Conservation (phyloP, 2,329 filamentous ascomycete genomes). For the Calycina herbarum region DNA sequence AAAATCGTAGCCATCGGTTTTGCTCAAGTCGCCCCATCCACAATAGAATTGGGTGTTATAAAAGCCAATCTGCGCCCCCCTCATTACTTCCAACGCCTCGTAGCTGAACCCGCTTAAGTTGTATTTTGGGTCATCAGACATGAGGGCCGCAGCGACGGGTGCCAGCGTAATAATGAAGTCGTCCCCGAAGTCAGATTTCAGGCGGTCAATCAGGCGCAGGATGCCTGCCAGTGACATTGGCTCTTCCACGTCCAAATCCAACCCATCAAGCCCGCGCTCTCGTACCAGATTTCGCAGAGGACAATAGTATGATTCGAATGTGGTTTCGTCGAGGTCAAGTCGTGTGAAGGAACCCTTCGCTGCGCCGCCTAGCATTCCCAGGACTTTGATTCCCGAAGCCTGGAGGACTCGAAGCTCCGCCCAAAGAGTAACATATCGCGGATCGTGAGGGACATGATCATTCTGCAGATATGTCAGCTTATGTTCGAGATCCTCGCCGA, state of each 20-base stretch:
- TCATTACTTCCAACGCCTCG: conserved; percentile 66
- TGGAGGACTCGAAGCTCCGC: conserved; percentile 72
- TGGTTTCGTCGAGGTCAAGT: conserved; percentile 54
- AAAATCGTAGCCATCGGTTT: conserved; percentile 50
- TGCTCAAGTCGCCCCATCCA: conserved; percentile 59
- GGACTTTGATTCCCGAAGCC: conserved; percentile 71
- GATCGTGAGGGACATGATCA: conserved; percentile 68
- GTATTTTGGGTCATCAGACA: conserved; percentile 53
- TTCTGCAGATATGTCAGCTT: conserved; percentile 58
- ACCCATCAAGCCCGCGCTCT: conserved; percentile 61
- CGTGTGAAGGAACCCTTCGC: conserved; percentile 71
- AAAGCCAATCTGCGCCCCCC: conserved; percentile 70
- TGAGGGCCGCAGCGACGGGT: conserved; percentile 74
- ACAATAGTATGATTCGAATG: conserved; percentile 72
- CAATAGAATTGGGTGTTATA: conserved; percentile 96
- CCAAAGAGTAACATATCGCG: conserved; percentile 73
- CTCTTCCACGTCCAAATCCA: conserved; percentile 83
- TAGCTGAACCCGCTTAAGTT: conserved; percentile 86
- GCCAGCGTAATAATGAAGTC: conserved; percentile 78
- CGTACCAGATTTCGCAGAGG: conserved; percentile 67
- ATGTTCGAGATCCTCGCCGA: conserved; percentile 70
- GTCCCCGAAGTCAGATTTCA: conserved; percentile 67
- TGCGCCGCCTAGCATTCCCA: conserved; percentile 87
- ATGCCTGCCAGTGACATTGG: conserved; percentile 65
- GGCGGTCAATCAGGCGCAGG: conserved; percentile 64